A percentile compares a stretch with the other conserved stretches of the same genome.
Evolutionary conservation across 306 rosid genomes (phyloP).

Genomic region (Comarum palustre): DNA sequence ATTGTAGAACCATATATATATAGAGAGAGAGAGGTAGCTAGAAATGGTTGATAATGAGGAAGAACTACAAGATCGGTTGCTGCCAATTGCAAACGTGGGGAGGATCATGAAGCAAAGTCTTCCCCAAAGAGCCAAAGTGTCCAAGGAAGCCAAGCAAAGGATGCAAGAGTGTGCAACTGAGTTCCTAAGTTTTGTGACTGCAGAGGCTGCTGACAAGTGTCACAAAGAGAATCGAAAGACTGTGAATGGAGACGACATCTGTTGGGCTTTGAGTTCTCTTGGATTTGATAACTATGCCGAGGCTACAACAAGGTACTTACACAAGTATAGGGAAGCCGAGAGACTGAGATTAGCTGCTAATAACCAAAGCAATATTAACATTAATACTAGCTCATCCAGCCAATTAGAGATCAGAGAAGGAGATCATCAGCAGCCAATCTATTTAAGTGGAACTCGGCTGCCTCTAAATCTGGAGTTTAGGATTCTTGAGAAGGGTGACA

Average conservation of each 20-base stretch:
- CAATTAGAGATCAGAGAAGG: background rate
- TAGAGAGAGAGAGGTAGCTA: background rate
- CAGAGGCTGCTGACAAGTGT: slow-evolving; percentile 89
- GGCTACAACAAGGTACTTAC: slow-evolving; percentile 46
- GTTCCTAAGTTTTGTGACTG: slow-evolving; percentile 78
- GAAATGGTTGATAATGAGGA: slow-evolving; percentile 42
- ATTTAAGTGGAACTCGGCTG: slow-evolving; percentile 12
- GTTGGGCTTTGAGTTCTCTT: slow-evolving; percentile 73
- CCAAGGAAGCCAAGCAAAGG: slow-evolving; percentile 67
- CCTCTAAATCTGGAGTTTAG: slow-evolving; percentile 30
- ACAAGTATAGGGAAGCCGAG: slow-evolving; percentile 53
- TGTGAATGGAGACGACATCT: slow-evolving; percentile 80
- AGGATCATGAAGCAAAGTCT: slow-evolving; percentile 70
- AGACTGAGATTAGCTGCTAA: slow-evolving; percentile 31
- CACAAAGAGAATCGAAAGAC: slow-evolving; percentile 86
- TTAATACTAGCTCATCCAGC: slow-evolving; percentile 9
- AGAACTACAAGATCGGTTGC: slow-evolving; percentile 50
- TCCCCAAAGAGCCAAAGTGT: slow-evolving; percentile 64
- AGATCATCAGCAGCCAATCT: slow-evolving; percentile 2
- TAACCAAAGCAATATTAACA: slow-evolving; percentile 13
- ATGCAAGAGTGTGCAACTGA: slow-evolving; percentile 89
- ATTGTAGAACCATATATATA: background rate
- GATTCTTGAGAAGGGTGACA: slow-evolving; percentile 31
- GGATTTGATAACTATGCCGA: slow-evolving; percentile 81
- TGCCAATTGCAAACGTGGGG: slow-evolving; percentile 85